Base-by-base conservation (phyloP, 2,329 filamentous ascomycete genomes). In the Sclerotinia subarctica region DNA sequence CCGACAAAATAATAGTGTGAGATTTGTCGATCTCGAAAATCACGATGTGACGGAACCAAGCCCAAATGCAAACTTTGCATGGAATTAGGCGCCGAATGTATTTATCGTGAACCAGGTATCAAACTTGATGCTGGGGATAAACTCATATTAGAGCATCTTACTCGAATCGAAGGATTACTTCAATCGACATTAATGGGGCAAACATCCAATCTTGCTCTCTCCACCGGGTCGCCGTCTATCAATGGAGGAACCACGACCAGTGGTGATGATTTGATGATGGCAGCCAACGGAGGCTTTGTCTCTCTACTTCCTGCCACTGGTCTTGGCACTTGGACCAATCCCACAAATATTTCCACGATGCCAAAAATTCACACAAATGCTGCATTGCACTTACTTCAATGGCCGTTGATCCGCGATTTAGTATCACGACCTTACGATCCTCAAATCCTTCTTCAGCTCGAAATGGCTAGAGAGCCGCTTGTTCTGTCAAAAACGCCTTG, bases 51-150 rank as follows among this genome's bases (percentile, higher is more conserved):
- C 77, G 91, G 91, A 66, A 90, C 85, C 13, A 88, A 92, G 73
- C 92, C 92, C 56, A 94, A 93, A 78, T 95, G 92, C 81, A 90
- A 92, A 78, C 87, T 95, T 47, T 95, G 92, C 79, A 88, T 89
- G 13, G 92, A 94, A 77, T 82, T 94, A 52, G 90, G 91, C 66
- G 92, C 91, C 56, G 90, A 94, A 71, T 95, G 92, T 78, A 85
- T 94, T 72, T 95, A 95, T 78, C 86, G 92, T 71, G 92, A 95
- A 77, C 92, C 92, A 8, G 91, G 91, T 3, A 92, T 94, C 81
- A 95, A 95, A 80, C 85, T 95, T 13, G 92, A 95, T 77, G 91
- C 91, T 47, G 92, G 92, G 72, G 92, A 94, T 81, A 94, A 94
- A 80, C 82, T 95, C 68, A 95, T 95, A 70, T 81, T 95, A 49